Evolutionary conservation across 257 asterid species (phyloP), one percentile per base, ranked within the genome.

Genomic region (Fraxinus excelsior): DNA sequence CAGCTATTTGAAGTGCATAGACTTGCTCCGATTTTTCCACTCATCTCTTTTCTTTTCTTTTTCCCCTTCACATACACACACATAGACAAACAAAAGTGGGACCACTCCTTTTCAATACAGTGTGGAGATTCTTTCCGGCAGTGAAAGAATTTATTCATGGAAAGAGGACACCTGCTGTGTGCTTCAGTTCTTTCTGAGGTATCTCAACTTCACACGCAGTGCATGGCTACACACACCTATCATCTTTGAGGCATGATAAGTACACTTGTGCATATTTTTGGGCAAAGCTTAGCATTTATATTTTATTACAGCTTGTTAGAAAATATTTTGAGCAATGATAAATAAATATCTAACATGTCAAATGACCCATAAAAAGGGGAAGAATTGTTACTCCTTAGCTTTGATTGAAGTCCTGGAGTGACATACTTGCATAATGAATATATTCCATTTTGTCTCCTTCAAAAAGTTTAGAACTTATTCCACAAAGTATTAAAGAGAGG

Each of bases 381-480:
- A 42, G 16, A 42, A 42, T 42, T 12, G 16, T 42, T 42, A 42
- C 16, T 42, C 49, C 49, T 10, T 42, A 42, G 16, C 49, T 11
- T 11, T 73, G 86, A 85, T 85, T 80, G 89, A 86, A 84, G 89
- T 87, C 86, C 76, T 85, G 87, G 95, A 84, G 79, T 89, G 83
- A 90, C 84, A 31, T 31, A 31, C 34, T 31, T 31, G 34, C 34
- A 87, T 80, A 81, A 67, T 76, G 90, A 90, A 89, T 83, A 82
- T 84, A 89, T 89, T 88, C 94, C 80, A 25, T 84, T 84, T 78
- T 85, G 89, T 90, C 88, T 82, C 91, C 93, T 83, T 86, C 81
- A 62, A 83, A 78, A 82, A 83, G 88, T 84, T 86, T 84, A 87
- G 92, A 80, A 92, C 86, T 82, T 86, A 88, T 88, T 92, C 91